These are phyloP conservation scores for Ogataea trehaloabstinens DNA, from an alignment of 805 yeast genomes.

Conservation along the genomic window DNA sequence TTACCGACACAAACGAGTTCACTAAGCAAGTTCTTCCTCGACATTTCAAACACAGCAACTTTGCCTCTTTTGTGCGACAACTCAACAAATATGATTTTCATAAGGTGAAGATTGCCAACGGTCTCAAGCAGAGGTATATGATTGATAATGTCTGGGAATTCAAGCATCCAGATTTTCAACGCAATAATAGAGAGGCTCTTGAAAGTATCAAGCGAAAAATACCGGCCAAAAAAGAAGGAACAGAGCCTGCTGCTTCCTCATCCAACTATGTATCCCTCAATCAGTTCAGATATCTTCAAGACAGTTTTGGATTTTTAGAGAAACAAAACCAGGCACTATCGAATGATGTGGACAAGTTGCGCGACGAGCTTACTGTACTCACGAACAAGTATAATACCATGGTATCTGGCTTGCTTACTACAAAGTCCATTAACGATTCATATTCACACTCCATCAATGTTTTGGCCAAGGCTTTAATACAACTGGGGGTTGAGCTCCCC, in stretches of 20 bases:
- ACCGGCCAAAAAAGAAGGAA: constrained; percentile 41
- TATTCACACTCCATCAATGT: constrained; percentile 50
- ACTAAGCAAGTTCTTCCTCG: constrained; percentile 85
- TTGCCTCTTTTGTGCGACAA: constrained; percentile 93
- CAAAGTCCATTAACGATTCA: constrained; percentile 57
- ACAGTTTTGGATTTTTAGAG: constrained; percentile 30
- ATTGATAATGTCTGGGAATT: constrained; percentile 77
- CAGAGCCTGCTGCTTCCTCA: constrained; percentile 6
- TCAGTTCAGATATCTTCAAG: constrained; percentile 25
- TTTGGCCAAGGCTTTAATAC: constrained; percentile 47
- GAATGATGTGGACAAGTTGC: constrained; percentile 34
- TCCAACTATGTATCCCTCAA: constrained; percentile 20
- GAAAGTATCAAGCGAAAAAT: constrained; percentile 87
- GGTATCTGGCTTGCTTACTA: constrained; percentile 56
- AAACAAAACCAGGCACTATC: constrained; percentile 26
- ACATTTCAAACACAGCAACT: constrained; percentile 93
- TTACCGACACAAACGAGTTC: constrained; percentile 85
- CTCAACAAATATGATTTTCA: constrained; percentile 96
- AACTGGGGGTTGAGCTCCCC: constrained; percentile 68
- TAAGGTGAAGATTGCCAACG: constrained; percentile 77
- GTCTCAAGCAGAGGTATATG: constrained; percentile 66
- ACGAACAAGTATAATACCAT: constrained; percentile 62
- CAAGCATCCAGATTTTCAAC: constrained; percentile 83
- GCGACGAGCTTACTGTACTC: constrained; percentile 39
- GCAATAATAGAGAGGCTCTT: constrained; percentile 71